A percentile compares a stretch with the other conserved stretches of the same genome.
Conservation (phyloP, 2,329 filamentous ascomycete genomes). For the Venturia carpophila region DNA sequence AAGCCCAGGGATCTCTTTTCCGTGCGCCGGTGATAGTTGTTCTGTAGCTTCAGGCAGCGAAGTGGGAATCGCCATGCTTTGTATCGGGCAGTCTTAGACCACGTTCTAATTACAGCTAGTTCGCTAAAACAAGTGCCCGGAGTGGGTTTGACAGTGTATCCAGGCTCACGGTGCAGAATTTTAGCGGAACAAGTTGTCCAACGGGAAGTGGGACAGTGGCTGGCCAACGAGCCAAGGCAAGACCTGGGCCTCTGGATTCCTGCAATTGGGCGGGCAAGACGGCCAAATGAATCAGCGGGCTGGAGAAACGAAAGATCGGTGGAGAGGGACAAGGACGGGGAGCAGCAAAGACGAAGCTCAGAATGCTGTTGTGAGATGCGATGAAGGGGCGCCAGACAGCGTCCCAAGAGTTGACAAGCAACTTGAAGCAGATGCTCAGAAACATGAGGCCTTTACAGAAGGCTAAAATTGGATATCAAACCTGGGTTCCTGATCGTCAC, state of each 20-base stretch:
- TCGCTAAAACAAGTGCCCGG: background rate
- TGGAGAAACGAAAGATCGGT: background rate
- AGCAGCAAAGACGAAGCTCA: conserved; percentile 3
- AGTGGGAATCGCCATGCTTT: conserved; percentile 5
- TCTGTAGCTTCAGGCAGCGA: background rate
- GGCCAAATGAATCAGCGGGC: background rate
- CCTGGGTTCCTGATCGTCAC: background rate
- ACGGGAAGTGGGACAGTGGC: background rate
- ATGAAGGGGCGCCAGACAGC: background rate
- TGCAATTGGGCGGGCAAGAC: background rate
- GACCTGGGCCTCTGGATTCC: background rate
- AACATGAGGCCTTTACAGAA: background rate
- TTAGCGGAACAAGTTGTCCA: background rate
- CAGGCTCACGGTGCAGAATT: background rate
- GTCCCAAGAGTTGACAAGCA: background rate
- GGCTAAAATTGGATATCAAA: conserved; percentile 4
- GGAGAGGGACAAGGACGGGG: background rate
- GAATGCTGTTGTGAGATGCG: background rate
- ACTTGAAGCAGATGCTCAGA: background rate
- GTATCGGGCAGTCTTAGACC: background rate
- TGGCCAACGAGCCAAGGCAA: background rate
- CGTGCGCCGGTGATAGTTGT: background rate
- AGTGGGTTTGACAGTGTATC: background rate
- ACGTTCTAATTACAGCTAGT: background rate
- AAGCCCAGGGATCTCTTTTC: background rate